Percentiles rank a stretch among this genome's conserved stretches.
These are phyloP conservation scores for Rubroshorea leprosula DNA, from an alignment of 345 rosid genomes.

Conservation along the genomic window DNA sequence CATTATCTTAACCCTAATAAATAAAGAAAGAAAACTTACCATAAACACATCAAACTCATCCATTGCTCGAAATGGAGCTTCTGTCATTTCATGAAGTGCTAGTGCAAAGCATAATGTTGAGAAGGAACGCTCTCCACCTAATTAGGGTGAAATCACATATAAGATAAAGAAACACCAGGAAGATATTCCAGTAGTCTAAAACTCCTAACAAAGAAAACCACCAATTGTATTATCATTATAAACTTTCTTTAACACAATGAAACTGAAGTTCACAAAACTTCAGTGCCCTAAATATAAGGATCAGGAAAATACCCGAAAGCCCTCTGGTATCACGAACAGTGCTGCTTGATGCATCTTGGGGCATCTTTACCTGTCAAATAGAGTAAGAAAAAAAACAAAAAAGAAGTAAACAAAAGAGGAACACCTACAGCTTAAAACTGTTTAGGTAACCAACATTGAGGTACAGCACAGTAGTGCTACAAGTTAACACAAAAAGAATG, in stretches of 20 bases:
- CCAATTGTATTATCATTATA: background rate
- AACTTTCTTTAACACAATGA: background rate
- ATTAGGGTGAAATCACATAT: background rate
- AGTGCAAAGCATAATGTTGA: conserved; percentile 92
- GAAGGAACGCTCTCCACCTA: conserved; percentile 98
- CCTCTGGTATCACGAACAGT: conserved; percentile 84
- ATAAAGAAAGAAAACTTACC: conserved; percentile 56
- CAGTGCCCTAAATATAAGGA: background rate
- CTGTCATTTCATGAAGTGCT: conserved; percentile 91
- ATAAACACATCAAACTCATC: conserved; percentile 98
- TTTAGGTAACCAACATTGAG: background rate
- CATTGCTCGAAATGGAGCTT: conserved; percentile 96
- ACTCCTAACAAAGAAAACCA: too few species aligned
- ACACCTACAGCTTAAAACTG: too few species aligned
- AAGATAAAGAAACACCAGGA: background rate
- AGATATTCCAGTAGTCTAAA: background rate
- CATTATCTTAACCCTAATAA: too few species aligned
- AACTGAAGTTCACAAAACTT: conserved; percentile 2
- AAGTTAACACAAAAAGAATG: conserved; percentile 1
- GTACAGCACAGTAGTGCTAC: background rate
- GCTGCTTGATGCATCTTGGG: conserved; percentile 84
- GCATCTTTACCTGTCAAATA: conserved; percentile 79
- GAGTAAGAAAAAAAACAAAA: conserved; percentile 8
- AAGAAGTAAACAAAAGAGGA: background rate
- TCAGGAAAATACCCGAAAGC: conserved; percentile 64